A percentile compares a stretch with the other conserved stretches of the same genome.
These are phyloP conservation scores for Fusarium sp. DNA, from an alignment of 2,329 filamentous ascomycete genomes.

Conservation along the genomic window DNA sequence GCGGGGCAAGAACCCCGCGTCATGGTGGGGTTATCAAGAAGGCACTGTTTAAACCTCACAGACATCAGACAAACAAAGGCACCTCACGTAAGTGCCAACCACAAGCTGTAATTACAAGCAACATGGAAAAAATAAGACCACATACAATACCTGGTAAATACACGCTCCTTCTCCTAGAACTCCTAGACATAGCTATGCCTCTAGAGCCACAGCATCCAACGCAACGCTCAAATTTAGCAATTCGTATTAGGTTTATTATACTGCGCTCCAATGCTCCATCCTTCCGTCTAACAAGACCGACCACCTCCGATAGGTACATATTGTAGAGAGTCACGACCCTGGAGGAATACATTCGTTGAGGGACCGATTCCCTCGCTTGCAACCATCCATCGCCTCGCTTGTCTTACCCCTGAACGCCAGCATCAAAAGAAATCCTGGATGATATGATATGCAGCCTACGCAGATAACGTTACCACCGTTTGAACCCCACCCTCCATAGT, in stretches of 20 bases:
- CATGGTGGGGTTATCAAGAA: constrained; percentile 20
- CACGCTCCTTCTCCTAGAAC: not conserved
- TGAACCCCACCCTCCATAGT: constrained; percentile 19
- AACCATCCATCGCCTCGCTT: constrained; percentile 33
- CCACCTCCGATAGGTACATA: not conserved
- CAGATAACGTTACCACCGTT: constrained; percentile 26
- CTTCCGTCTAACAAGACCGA: constrained; percentile 24
- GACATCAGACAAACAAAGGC: not conserved
- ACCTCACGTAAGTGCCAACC: too few species aligned
- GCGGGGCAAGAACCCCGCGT: too few species aligned
- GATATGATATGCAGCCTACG: constrained; percentile 42
- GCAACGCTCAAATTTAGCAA: constrained; percentile 7
- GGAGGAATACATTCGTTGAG: constrained; percentile 21
- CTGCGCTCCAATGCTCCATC: constrained; percentile 9
- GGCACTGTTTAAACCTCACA: not conserved
- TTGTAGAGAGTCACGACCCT: constrained; percentile 1
- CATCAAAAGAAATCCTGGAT: constrained; percentile 36
- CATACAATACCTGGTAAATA: not conserved
- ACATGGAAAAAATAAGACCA: not conserved
- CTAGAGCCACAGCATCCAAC: not conserved
- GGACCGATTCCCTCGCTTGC: constrained; percentile 13
- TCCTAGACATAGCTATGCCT: not conserved
- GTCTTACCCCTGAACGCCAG: constrained; percentile 39
- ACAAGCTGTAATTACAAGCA: not conserved
- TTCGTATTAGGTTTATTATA: constrained; percentile 36